phyloP scores from a whole-genome alignment of 768 basidiomycete species.

The Macrolepiota albuminosa region DNA sequence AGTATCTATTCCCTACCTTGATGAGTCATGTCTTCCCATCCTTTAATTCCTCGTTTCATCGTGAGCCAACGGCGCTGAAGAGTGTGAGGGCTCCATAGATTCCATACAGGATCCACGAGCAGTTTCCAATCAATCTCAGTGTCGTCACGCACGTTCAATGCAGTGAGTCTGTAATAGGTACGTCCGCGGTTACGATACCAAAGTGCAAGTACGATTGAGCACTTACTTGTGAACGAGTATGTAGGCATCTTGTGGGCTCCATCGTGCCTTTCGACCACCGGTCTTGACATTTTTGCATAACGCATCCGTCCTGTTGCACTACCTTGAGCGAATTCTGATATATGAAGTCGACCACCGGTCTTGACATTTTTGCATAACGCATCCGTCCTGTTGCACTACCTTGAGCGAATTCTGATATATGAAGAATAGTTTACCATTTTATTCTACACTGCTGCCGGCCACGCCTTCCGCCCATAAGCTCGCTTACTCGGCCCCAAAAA shows the following conservation, averaged over 20 bases:
- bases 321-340: background rate
- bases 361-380: conserved; percentile 68
- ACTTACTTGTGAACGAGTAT: conserved; percentile 79
- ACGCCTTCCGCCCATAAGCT: conserved; percentile 71
- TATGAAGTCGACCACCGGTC: conserved; percentile 47
- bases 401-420: background rate
- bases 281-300: conserved; percentile 70
- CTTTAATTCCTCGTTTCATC: conserved; percentile 73
- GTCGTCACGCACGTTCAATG: conserved; percentile 71
- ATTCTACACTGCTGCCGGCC: conserved; percentile 83
- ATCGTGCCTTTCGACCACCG: conserved; percentile 64
- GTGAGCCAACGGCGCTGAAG: conserved; percentile 78
- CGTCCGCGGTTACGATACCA: background rate
- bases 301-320: conserved; percentile 60
- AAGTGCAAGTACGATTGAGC: background rate
- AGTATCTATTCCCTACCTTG: conserved; percentile 41
- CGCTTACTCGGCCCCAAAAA: conserved; percentile 77
- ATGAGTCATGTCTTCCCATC: conserved; percentile 76
- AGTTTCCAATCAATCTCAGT: conserved; percentile 85
- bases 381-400: conserved; percentile 55
- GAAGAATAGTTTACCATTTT: conserved; percentile 55
- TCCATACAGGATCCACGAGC: conserved; percentile 71
- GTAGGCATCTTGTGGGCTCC: conserved; percentile 72
- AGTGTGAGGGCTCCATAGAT: conserved; percentile 78
- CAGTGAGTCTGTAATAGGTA: conserved; percentile 52